Conservation (phyloP, 2,329 filamentous ascomycete species). For the Exophiala bonariae region DNA sequence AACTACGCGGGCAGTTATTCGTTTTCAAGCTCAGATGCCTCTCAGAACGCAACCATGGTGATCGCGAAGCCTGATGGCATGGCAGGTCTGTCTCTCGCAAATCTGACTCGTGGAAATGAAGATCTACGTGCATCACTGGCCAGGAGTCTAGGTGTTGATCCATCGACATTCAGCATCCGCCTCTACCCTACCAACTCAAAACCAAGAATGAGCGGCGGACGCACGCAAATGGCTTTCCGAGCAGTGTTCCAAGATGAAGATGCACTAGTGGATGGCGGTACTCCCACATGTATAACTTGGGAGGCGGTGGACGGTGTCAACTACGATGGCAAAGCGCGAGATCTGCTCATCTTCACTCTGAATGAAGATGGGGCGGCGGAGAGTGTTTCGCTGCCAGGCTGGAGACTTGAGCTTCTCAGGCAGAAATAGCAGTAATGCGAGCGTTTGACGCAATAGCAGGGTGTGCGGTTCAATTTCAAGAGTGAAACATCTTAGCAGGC, state of each 20-base stretch:
- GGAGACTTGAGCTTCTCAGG: not conserved
- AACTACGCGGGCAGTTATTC: slow-evolving; percentile 32
- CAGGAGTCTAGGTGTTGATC: slow-evolving; percentile 5
- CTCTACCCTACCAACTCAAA: slow-evolving; percentile 12
- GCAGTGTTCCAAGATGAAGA: slow-evolving; percentile 30
- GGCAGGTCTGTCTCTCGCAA: slow-evolving; percentile 14
- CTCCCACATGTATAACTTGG: slow-evolving; percentile 34
- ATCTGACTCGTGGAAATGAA: slow-evolving; percentile 15
- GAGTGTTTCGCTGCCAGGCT: slow-evolving; percentile 11
- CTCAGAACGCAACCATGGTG: slow-evolving; percentile 20
- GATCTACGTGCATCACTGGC: slow-evolving; percentile 18
- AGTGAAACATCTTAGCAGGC: too few relatives aligned
- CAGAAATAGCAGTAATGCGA: too few relatives aligned
- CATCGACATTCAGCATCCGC: slow-evolving; percentile 23
- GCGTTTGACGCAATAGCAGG: too few relatives aligned
- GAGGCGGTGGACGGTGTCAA: slow-evolving; percentile 27
- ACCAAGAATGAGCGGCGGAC: slow-evolving; percentile 5
- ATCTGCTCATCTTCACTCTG: slow-evolving; percentile 30
- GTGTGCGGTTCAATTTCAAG: too few relatives aligned
- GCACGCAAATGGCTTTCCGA: slow-evolving; percentile 19
- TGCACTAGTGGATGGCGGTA: slow-evolving; percentile 29
- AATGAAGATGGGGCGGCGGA: slow-evolving; percentile 20
- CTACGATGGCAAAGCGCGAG: slow-evolving; percentile 23
- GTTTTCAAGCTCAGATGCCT: slow-evolving; percentile 1
- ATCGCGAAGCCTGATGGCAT: slow-evolving; percentile 22